phyloP scores from a whole-genome alignment of 2,329 filamentous ascomycete genomes.

The Cercospora sojina region DNA sequence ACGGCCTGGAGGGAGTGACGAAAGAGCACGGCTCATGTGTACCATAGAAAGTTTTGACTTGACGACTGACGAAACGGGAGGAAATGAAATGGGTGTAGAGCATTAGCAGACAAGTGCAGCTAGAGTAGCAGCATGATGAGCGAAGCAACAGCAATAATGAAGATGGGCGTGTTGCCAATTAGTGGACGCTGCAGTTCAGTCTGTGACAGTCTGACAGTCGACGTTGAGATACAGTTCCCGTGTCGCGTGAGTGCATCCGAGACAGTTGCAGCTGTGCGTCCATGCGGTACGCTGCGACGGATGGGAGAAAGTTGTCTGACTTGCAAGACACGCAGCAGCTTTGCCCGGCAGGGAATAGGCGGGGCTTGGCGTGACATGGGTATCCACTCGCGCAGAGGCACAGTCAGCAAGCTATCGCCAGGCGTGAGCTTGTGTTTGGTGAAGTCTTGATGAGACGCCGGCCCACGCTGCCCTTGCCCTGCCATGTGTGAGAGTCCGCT shows the following conservation, averaged over 20 bases:
- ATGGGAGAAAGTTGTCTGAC: background rate
- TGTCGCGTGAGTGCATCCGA: constrained; percentile 15
- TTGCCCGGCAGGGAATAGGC: background rate
- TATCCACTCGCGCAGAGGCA: background rate
- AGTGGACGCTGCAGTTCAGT: background rate
- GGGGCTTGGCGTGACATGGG: background rate
- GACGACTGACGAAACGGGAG: background rate
- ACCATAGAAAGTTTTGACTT: background rate
- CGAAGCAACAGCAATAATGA: constrained; percentile 2
- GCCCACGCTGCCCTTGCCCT: background rate
- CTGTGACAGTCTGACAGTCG: constrained; percentile 5
- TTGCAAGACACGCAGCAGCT: background rate
- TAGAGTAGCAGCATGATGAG: background rate
- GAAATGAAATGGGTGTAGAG: background rate
- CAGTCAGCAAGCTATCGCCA: background rate
- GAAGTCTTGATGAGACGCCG: background rate
- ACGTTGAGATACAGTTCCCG: constrained; percentile 18
- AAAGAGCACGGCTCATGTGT: background rate
- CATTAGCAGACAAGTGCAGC: background rate
- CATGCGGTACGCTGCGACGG: constrained; percentile 2
- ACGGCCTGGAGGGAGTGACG: background rate
- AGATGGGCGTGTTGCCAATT: background rate
- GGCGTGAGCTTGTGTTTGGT: background rate
- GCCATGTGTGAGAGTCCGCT: background rate
- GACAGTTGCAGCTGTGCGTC: constrained; percentile 11